Evolutionary conservation across 345 rosid genomes (phyloP).

Genomic region (Diplotaxis tenuifolia): DNA sequence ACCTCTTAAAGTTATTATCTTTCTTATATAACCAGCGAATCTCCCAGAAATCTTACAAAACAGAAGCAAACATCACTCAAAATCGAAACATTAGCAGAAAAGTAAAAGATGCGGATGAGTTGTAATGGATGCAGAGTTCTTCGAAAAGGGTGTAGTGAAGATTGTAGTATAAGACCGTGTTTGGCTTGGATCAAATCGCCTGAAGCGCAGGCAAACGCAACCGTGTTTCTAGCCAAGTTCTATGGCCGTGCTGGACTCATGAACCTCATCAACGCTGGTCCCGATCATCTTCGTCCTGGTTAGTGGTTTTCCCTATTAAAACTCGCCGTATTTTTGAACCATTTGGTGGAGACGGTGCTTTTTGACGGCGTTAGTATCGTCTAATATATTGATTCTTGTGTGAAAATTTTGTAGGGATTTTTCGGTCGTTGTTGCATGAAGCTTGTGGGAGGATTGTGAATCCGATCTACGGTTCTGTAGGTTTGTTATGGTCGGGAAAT

Average conservation of each 20-base stretch:
- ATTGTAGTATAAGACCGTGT: constrained; percentile 71
- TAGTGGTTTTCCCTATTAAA: background rate
- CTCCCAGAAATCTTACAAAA: background rate
- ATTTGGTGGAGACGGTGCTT: no score
- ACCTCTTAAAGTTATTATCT: background rate
- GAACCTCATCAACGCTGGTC: constrained; percentile 78
- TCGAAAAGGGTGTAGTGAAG: constrained; percentile 68
- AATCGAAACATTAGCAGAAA: background rate
- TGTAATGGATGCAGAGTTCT: constrained; percentile 90
- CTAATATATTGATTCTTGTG: background rate
- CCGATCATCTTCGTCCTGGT: constrained; percentile 74
- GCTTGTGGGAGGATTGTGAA: constrained; percentile 98
- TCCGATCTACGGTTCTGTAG: constrained; percentile 96
- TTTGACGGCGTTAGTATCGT: no score
- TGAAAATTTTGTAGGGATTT: constrained; percentile 56
- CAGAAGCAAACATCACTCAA: background rate
- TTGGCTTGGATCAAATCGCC: constrained; percentile 68
- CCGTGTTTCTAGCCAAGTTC: constrained; percentile 86
- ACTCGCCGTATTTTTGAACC: background rate
- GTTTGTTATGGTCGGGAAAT: constrained; percentile 85
- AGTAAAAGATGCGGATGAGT: constrained; percentile 51
- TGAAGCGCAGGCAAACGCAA: constrained; percentile 74
- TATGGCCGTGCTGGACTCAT: constrained; percentile 89
- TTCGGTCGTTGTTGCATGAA: constrained; percentile 89
- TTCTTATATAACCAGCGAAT: constrained; percentile 2